phyloP scores from a whole-genome alignment of 1,284 basidiomycete species.

The Cutaneotrichosporon sp. region DNA sequence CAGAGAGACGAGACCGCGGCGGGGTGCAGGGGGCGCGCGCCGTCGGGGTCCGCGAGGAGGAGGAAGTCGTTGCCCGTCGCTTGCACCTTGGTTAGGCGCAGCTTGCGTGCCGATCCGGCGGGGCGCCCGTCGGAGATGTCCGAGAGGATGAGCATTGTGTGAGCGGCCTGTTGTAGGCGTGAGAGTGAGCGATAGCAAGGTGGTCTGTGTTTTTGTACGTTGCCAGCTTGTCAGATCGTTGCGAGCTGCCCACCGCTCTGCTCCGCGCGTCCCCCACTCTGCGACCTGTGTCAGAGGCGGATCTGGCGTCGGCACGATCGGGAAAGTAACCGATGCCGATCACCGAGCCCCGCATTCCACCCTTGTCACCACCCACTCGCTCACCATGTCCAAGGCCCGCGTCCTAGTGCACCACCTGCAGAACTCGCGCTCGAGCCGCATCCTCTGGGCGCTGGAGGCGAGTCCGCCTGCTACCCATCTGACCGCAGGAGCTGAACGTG shows the following conservation, averaged over 20 bases:
- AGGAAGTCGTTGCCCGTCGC: constrained; percentile 2
- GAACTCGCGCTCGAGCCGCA: constrained; percentile 37
- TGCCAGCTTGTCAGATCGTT: no score
- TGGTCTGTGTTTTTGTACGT: no score
- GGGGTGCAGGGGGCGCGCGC: not conserved
- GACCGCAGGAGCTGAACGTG: constrained; percentile 34
- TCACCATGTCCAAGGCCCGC: not conserved
- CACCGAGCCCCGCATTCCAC: not conserved
- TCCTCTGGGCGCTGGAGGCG: constrained; percentile 28
- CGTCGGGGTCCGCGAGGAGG: not conserved
- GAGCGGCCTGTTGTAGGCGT: no score
- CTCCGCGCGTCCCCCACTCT: no score
- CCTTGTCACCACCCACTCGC: not conserved
- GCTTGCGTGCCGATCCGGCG: not conserved
- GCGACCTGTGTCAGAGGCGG: no score
- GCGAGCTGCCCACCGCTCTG: no score
- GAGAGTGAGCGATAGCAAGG: no score
- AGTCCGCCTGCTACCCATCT: not conserved
- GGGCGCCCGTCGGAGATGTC: not conserved
- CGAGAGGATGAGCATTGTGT: not conserved
- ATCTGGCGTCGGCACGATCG: no score
- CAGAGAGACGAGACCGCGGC: not conserved
- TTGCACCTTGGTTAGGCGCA: not conserved
- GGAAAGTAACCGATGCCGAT: not conserved
- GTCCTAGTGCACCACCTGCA: constrained; percentile 44